Percentiles rank a stretch among this genome's conserved stretches.
phyloP scores from a whole-genome alignment of 148 eudicot genomes.

The Spergularia marina region DNA sequence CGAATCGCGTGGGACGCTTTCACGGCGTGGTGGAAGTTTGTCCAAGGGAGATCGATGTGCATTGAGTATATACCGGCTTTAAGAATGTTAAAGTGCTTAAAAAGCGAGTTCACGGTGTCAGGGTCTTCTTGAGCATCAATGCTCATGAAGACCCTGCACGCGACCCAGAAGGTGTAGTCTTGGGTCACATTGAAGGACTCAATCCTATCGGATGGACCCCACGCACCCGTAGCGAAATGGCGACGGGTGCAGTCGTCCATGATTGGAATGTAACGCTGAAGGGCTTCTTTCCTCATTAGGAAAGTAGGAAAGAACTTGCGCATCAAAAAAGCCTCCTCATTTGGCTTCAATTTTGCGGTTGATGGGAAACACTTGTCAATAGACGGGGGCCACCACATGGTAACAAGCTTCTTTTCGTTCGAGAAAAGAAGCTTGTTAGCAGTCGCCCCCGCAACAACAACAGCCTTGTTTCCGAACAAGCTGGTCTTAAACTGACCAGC shows the following conservation, averaged over 20 bases:
- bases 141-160: conserved; percentile 34
- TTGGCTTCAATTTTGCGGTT: not conserved
- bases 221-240: conserved; percentile 20
- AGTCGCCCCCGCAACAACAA: conserved; percentile 3
- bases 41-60: conserved; percentile 37
- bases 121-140: conserved; percentile 25
- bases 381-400: conserved; percentile 26
- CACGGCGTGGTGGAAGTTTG: conserved; percentile 29
- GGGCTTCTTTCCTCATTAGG: conserved; percentile 12
- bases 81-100: conserved; percentile 17
- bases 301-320: conserved; percentile 14
- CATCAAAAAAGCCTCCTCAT: conserved; percentile 11
- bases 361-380: conserved; percentile 12
- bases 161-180: conserved; percentile 35
- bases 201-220: conserved; percentile 23
- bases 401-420: conserved; percentile 23
- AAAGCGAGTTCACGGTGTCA: conserved; percentile 9
- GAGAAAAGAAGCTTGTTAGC: conserved; percentile 24
- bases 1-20: conserved; percentile 22
- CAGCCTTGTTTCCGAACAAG: conserved; percentile 9
- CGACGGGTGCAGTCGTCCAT: conserved; percentile 35
- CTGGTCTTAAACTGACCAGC: conserved; percentile 19
- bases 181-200: conserved; percentile 25
- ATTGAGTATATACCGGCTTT: conserved; percentile 25
- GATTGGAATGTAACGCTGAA: conserved; percentile 24